Evolutionary conservation across 768 basidiomycete species (phyloP), one percentile per base, ranked within the genome.

Genomic region (Cystobasidium ongulense): DNA sequence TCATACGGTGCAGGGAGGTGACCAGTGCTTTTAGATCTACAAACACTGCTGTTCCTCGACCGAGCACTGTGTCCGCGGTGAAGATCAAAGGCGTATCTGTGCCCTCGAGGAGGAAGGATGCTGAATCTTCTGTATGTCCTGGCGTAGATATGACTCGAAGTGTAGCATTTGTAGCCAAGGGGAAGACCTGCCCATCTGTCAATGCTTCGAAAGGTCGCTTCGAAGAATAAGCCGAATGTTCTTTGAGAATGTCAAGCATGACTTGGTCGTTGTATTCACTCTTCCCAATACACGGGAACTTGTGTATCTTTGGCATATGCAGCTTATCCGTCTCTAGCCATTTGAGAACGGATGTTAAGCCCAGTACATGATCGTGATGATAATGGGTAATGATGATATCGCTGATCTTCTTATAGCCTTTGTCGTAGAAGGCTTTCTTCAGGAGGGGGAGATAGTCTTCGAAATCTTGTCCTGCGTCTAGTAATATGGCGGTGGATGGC

Each of bases 361-460:
- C 95, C 7, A 86, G 86, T 75, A 88, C 84, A 76, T 98, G 95
- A 81, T 98, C 95, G 35, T 83, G 82, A 80, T 98, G 95, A 85
- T 88, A 88, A 81, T 98, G 95, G 0, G 92, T 91, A 70, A 98
- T 84, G 78, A 98, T 84, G 81, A 98, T 90, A 79, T 97, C 92
- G 13, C 90, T 91, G 62, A 97, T 82, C 62, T 88, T 85, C 8
- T 87, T 86, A 33, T 66, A 38, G 11, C 17, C 31, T 23, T 35
- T 50, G 21, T 64, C 54, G 84, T 82, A 27, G 77, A 70, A 5
- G 83, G 79, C 64, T 85, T 80, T 43, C 78, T 74, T 11, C 82
- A 95, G 87, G 61, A 87, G 72, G 11, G 88, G 85, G 21, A 87
- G 84, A 80, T 93, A 95, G 54, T 84, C 84, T 0, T 85, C 84